Percentiles rank a stretch among this genome's conserved stretches.
Conservation (phyloP, 495 filamentous ascomycete genomes). For the Trichoderma parareesei region DNA sequence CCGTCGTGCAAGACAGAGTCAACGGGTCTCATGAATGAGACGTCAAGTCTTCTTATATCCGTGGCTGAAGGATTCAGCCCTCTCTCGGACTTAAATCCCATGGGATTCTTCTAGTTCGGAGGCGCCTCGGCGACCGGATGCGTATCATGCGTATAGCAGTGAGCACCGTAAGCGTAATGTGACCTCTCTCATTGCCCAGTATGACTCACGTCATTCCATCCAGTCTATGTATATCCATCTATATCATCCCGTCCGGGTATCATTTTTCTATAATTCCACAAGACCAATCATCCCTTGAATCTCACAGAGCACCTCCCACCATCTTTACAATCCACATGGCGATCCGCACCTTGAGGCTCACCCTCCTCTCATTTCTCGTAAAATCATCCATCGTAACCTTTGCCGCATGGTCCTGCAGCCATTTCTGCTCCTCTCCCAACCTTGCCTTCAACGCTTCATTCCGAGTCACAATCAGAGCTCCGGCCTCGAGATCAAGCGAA, state of each 20-base stretch:
- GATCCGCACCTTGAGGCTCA: slow-evolving; percentile 74
- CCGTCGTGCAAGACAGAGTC: neutral
- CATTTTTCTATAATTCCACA: neutral
- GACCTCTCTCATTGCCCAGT: too few species aligned
- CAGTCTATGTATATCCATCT: neutral
- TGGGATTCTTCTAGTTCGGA: too few species aligned
- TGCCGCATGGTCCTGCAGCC: slow-evolving; percentile 65
- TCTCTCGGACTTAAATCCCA: neutral
- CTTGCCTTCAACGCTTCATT: slow-evolving; percentile 64
- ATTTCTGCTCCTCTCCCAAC: slow-evolving; percentile 67
- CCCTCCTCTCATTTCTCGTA: slow-evolving; percentile 67
- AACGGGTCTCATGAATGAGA: neutral
- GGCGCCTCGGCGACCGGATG: too few species aligned
- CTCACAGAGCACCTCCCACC: slow-evolving; percentile 60
- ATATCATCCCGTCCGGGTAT: slow-evolving; percentile 2
- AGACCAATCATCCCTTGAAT: neutral
- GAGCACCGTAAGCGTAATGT: too few species aligned
- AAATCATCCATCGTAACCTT: slow-evolving; percentile 66
- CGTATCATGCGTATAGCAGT: too few species aligned
- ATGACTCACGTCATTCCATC: too few species aligned
- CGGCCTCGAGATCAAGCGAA: slow-evolving; percentile 80
- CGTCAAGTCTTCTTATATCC: neutral
- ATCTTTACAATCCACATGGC: slow-evolving; percentile 84
- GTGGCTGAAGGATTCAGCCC: neutral
- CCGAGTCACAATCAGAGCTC: slow-evolving; percentile 73